Conservation (phyloP, 2,329 filamentous ascomycete species). For the Seiridium cupressi region DNA sequence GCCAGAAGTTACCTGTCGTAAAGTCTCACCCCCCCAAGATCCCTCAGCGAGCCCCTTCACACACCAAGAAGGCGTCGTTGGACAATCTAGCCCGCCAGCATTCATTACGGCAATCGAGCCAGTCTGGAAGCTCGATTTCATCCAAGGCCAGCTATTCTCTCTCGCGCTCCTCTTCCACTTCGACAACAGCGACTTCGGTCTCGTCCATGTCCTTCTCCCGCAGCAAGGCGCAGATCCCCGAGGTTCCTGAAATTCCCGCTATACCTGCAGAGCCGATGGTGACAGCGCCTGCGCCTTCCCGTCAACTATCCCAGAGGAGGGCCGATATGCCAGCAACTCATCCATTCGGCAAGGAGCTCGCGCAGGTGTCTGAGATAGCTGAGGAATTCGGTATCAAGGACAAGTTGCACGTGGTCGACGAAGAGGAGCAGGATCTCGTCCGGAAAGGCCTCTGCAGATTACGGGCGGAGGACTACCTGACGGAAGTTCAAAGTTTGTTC, state of each 20-base stretch:
- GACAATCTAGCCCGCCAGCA: slow-evolving; percentile 67
- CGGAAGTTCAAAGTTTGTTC: slow-evolving; percentile 72
- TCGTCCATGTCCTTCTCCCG: slow-evolving; percentile 33
- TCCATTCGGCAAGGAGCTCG: slow-evolving; percentile 87
- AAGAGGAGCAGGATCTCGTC: slow-evolving; percentile 70
- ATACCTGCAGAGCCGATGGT: slow-evolving; percentile 28
- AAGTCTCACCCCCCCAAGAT: slow-evolving; percentile 51
- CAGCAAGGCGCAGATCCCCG: slow-evolving; percentile 23
- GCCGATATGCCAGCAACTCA: slow-evolving; percentile 27
- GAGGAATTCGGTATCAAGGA: slow-evolving; percentile 77
- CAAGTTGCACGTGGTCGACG: slow-evolving; percentile 61
- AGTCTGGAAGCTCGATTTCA: slow-evolving; percentile 51
- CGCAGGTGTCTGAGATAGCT: slow-evolving; percentile 87
- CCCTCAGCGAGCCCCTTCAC: slow-evolving; percentile 76
- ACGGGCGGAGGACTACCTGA: slow-evolving; percentile 78
- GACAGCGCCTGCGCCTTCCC: slow-evolving; percentile 12
- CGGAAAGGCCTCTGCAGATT: slow-evolving; percentile 71
- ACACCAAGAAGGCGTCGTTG: slow-evolving; percentile 81
- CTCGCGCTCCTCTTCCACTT: slow-evolving; percentile 56
- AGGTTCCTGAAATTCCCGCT: slow-evolving; percentile 26
- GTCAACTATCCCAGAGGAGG: slow-evolving; percentile 22
- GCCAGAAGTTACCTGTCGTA: slow-evolving; percentile 42
- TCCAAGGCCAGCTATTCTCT: slow-evolving; percentile 56
- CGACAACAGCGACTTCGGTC: slow-evolving; percentile 48
- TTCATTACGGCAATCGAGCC: slow-evolving; percentile 49